A percentile compares a stretch with the other conserved stretches of the same genome.
Conservation (phyloP, 1,284 basidiomycete species). For the Apiotrichum gracile region DNA sequence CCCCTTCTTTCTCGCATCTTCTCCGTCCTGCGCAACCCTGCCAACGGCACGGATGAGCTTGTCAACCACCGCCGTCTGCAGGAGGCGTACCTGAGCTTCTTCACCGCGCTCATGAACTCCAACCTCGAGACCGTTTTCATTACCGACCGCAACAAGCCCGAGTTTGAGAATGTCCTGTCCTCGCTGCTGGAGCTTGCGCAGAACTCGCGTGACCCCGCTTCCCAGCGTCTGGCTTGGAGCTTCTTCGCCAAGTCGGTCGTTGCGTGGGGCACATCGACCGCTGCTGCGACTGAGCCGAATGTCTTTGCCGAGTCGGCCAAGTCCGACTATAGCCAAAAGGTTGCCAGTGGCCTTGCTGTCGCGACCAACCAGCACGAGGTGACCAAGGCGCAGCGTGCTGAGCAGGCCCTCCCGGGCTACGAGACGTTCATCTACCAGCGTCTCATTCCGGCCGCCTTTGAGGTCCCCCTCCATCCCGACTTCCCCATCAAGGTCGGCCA, state of each 20-base stretch:
- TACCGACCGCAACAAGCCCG: constrained; percentile 68
- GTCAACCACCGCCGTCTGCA: constrained; percentile 79
- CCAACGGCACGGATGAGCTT: constrained; percentile 85
- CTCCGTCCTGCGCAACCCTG: constrained; percentile 70
- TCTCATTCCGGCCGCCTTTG: constrained; percentile 75
- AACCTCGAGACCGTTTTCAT: constrained; percentile 76
- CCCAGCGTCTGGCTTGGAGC: constrained; percentile 73
- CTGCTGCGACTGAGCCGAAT: constrained; percentile 35
- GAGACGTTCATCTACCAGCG: constrained; percentile 88
- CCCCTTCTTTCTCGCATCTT: constrained; percentile 82
- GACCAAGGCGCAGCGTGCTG: constrained; percentile 36
- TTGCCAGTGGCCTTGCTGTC: constrained; percentile 36
- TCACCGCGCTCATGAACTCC: constrained; percentile 74
- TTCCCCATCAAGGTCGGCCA: constrained; percentile 86
- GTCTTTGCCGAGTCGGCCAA: constrained; percentile 39
- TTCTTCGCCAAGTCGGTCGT: constrained; percentile 66
- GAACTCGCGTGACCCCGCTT: constrained; percentile 64
- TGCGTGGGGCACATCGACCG: constrained; percentile 67
- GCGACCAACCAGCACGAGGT: constrained; percentile 38
- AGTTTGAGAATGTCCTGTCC: constrained; percentile 71
- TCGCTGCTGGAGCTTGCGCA: constrained; percentile 58
- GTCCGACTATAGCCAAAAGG: constrained; percentile 44
- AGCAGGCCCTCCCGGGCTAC: constrained; percentile 73
- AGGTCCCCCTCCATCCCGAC: constrained; percentile 67
- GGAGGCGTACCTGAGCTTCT: constrained; percentile 78